A percentile compares a stretch with the other conserved stretches of the same genome.
phyloP scores from a whole-genome alignment of 306 rosid species.

The Vachellia pachyceras region DNA sequence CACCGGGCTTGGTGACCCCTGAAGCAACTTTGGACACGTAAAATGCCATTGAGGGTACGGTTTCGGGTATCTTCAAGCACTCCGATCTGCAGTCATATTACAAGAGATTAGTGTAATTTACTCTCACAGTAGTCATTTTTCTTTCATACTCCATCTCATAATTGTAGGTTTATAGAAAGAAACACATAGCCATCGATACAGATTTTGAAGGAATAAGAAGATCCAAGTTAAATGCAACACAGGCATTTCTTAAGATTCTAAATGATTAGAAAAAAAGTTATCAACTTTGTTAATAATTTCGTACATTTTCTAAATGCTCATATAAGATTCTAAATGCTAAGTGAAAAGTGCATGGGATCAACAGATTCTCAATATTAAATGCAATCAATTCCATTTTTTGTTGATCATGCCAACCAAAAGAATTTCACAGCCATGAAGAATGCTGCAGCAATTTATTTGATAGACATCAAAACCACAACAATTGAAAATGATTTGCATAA shows the following conservation, averaged over 20 bases:
- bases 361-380: background rate
- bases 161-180: background rate
- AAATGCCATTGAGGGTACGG: conserved; percentile 88
- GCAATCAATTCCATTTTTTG: conserved; percentile 18
- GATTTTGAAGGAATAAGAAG: background rate
- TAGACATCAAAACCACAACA: background rate
- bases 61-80: conserved; percentile 97
- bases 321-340: conserved; percentile 21
- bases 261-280: too few species aligned
- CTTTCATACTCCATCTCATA: background rate
- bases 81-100: conserved; percentile 71
- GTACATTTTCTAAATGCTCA: conserved; percentile 10
- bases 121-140: background rate
- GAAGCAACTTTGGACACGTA: conserved; percentile 95
- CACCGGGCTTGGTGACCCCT: conserved; percentile 91
- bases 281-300: background rate
- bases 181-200: background rate
- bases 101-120: conserved; percentile 4
- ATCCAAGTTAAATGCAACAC: background rate
- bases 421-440: conserved; percentile 10
- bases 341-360: background rate
- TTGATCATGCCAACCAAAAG: conserved; percentile 13
- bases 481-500: conserved; percentile 20
- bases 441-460: conserved; percentile 13
- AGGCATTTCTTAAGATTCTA: too few species aligned